A percentile compares a stretch with the other conserved stretches of the same genome.
These are phyloP conservation scores for Chalaropsis ovoidea DNA, from an alignment of 2,329 filamentous ascomycete species.

Conservation along the genomic window DNA sequence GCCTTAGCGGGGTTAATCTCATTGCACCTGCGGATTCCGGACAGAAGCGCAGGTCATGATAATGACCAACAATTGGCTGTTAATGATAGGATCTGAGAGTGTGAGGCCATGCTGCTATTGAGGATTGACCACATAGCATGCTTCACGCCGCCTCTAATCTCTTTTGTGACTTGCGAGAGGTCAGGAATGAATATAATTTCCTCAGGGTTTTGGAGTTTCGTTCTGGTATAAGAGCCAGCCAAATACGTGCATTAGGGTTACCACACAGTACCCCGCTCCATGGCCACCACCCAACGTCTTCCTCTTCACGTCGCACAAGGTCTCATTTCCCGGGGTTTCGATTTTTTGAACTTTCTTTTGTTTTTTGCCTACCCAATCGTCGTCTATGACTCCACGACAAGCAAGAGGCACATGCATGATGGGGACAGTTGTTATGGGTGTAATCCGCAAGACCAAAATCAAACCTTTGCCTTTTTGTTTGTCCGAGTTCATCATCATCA, in stretches of 20 bases:
- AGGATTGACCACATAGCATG: background rate
- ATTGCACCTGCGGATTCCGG: constrained; percentile 7
- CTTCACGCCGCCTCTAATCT: no score
- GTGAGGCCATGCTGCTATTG: background rate
- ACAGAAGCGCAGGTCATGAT: constrained; percentile 1
- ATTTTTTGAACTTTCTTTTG: constrained; percentile 24
- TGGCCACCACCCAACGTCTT: background rate
- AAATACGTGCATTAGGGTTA: background rate
- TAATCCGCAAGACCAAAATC: constrained; percentile 25
- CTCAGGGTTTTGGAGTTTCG: background rate
- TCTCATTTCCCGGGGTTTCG: background rate
- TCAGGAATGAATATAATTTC: no score
- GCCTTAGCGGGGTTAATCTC: constrained; percentile 15
- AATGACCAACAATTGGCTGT: background rate
- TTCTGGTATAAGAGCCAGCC: background rate
- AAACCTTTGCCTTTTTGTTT: constrained; percentile 26
- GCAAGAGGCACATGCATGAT: constrained; percentile 19
- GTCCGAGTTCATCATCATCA: constrained; percentile 25
- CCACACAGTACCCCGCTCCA: background rate
- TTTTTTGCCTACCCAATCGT: constrained; percentile 24
- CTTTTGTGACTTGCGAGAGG: no score
- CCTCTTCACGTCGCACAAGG: background rate
- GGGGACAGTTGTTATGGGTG: constrained; percentile 19
- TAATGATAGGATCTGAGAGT: background rate
- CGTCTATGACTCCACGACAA: constrained; percentile 19